Evolutionary conservation across 164 flowering plant species (phyloP).

Genomic region (Euptelea pleiosperma): DNA sequence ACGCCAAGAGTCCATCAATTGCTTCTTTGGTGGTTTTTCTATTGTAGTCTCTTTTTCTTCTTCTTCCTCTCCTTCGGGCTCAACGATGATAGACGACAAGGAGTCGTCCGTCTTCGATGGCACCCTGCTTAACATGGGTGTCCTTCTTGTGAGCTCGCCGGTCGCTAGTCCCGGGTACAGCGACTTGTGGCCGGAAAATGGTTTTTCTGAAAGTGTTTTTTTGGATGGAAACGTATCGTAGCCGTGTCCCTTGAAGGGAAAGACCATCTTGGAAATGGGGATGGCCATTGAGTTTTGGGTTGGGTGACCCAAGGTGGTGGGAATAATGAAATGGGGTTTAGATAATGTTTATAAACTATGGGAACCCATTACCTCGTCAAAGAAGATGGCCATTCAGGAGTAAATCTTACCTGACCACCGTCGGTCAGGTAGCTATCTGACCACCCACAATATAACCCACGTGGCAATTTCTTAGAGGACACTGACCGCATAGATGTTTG

Average conservation of each 20-base stretch:
- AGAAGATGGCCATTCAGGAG: too few relatives aligned
- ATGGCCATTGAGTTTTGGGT: constrained; percentile 8
- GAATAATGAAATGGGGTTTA: too few relatives aligned
- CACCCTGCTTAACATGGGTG: background rate
- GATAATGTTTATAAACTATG: too few relatives aligned
- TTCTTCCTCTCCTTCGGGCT: constrained; percentile 18
- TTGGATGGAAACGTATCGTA: background rate
- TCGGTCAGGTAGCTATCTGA: too few relatives aligned
- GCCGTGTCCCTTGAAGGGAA: background rate
- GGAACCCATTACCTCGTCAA: too few relatives aligned
- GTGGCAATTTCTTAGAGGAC: too few relatives aligned
- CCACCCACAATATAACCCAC: too few relatives aligned
- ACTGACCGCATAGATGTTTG: too few relatives aligned
- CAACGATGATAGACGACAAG: constrained; percentile 21
- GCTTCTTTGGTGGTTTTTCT: background rate
- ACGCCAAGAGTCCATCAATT: constrained; percentile 44
- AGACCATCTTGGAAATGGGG: background rate
- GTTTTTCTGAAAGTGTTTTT: background rate
- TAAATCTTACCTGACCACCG: too few relatives aligned
- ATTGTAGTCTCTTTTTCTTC: background rate
- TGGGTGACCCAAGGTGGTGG: background rate
- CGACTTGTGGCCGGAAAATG: constrained; percentile 5
- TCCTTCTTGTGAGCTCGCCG: background rate
- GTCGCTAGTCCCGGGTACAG: background rate
- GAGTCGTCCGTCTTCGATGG: constrained; percentile 23